phyloP scores from a whole-genome alignment of 2,329 filamentous ascomycete species.

The Sarocladium oryzae region DNA sequence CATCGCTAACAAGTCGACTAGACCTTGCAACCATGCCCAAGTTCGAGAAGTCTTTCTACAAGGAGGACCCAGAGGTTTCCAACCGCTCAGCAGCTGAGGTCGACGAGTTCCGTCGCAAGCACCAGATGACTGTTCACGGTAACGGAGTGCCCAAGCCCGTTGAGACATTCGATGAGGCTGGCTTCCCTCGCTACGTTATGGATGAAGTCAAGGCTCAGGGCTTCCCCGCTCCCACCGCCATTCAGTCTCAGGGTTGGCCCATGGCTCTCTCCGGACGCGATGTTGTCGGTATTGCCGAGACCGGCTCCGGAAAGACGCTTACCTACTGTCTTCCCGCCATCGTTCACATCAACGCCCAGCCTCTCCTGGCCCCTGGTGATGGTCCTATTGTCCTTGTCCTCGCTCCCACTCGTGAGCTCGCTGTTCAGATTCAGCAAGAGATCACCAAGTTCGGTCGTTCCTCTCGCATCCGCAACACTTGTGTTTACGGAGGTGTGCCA shows the following conservation, averaged over 20 bases:
- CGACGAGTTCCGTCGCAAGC: conserved; percentile 77
- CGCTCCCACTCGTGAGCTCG: conserved; percentile 93
- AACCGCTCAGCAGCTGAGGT: conserved; percentile 72
- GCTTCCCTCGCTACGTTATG: conserved; percentile 95
- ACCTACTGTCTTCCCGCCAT: conserved; percentile 98
- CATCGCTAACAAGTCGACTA: conserved; percentile 30
- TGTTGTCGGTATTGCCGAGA: conserved; percentile 98
- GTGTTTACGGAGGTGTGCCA: conserved; percentile 97
- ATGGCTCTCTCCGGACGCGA: conserved; percentile 98
- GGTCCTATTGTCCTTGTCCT: conserved; percentile 95
- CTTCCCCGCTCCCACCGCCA: conserved; percentile 87
- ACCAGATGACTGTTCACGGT: conserved; percentile 79
- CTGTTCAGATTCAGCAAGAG: conserved; percentile 97
- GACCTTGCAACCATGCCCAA: conserved; percentile 78
- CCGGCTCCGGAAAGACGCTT: conserved; percentile 96
- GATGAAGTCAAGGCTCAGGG: conserved; percentile 98
- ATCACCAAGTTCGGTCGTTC: conserved; percentile 98
- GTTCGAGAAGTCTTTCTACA: conserved; percentile 99
- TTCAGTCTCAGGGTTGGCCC: conserved; percentile 98
- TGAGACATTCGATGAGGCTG: conserved; percentile 94
- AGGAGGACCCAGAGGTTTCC: conserved; percentile 78
- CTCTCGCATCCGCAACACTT: conserved; percentile 96
- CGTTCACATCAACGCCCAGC: conserved; percentile 99
- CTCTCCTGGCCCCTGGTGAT: conserved; percentile 88
- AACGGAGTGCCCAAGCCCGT: conserved; percentile 84